phyloP scores from a whole-genome alignment of 2,329 filamentous ascomycete species.

The Zymoseptoria tritici region DNA sequence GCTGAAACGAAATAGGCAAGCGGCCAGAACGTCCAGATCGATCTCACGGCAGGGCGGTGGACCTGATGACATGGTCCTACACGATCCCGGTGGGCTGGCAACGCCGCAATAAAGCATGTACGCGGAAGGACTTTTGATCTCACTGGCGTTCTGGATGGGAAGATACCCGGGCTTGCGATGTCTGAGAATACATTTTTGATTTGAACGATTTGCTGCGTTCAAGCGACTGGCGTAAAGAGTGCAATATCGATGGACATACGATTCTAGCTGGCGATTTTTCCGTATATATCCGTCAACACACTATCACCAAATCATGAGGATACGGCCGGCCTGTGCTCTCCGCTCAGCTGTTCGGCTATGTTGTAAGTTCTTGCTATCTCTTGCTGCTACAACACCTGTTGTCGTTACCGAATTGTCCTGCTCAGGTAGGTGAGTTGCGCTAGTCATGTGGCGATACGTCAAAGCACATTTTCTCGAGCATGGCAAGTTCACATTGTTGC shows the following conservation, averaged over 20 bases:
- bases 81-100: constrained; percentile 17
- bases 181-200: not conserved
- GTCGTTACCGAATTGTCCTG: no score
- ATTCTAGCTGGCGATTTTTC: not conserved
- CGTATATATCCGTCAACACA: not conserved
- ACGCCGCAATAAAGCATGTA: not conserved
- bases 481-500: no score
- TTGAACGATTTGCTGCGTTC: not conserved
- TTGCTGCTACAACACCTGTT: no score
- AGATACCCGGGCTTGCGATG: not conserved
- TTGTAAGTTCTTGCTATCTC: not conserved
- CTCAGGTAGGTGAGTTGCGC: no score
- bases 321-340: not conserved
- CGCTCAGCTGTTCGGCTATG: not conserved
- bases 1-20: constrained; percentile 1
- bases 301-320: not conserved
- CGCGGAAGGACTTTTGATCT: not conserved
- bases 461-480: no score
- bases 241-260: not conserved
- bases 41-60: not conserved
- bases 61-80: constrained; percentile 18
- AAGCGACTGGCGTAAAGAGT: not conserved
- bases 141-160: not conserved
- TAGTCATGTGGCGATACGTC: no score
- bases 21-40: not conserved